phyloP scores from a whole-genome alignment of 1,284 basidiomycete species.

The Omphalotus olearius region DNA sequence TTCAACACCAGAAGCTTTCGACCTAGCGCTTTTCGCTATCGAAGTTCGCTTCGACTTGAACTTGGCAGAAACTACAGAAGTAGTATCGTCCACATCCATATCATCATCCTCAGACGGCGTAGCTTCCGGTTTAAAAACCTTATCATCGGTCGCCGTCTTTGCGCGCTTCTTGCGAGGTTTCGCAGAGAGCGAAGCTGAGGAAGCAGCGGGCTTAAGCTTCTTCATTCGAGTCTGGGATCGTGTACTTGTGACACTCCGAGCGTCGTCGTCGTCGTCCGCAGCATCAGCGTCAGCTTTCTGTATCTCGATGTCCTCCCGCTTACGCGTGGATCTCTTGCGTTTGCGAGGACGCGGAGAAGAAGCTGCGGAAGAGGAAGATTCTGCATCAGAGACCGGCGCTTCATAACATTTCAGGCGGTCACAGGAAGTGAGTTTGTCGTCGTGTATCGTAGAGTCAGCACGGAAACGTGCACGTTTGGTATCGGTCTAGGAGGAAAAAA shows the following conservation, averaged over 20 bases:
- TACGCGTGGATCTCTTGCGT: slow-evolving; percentile 15
- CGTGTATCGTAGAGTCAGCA: slow-evolving; percentile 59
- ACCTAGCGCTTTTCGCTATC: slow-evolving; percentile 1
- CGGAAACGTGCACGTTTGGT: slow-evolving; percentile 71
- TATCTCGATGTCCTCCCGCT: slow-evolving; percentile 8
- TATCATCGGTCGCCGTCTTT: slow-evolving; percentile 14
- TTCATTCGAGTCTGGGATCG: slow-evolving; percentile 4
- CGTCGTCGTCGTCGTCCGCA: slow-evolving; percentile 9
- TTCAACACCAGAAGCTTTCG: not conserved
- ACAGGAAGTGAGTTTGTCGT: slow-evolving; percentile 68
- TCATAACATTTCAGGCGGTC: slow-evolving; percentile 46
- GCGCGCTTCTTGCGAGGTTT: slow-evolving; percentile 16
- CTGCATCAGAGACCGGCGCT: slow-evolving; percentile 22
- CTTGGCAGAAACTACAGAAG: slow-evolving; percentile 11
- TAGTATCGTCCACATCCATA: slow-evolving; percentile 17
- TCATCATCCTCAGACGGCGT: slow-evolving; percentile 12
- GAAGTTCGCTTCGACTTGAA: slow-evolving; percentile 7
- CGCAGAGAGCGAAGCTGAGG: not conserved
- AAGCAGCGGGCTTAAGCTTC: slow-evolving; percentile 3
- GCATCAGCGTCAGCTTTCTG: not conserved
- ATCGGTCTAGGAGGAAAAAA: slow-evolving; percentile 57
- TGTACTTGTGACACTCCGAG: slow-evolving; percentile 4
- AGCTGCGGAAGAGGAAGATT: slow-evolving; percentile 16
- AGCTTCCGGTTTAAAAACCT: slow-evolving; percentile 16
- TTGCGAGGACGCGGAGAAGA: slow-evolving; percentile 11